These are phyloP conservation scores for Fusarium domesticum DNA, from an alignment of 2,329 filamentous ascomycete genomes.

Conservation along the genomic window DNA sequence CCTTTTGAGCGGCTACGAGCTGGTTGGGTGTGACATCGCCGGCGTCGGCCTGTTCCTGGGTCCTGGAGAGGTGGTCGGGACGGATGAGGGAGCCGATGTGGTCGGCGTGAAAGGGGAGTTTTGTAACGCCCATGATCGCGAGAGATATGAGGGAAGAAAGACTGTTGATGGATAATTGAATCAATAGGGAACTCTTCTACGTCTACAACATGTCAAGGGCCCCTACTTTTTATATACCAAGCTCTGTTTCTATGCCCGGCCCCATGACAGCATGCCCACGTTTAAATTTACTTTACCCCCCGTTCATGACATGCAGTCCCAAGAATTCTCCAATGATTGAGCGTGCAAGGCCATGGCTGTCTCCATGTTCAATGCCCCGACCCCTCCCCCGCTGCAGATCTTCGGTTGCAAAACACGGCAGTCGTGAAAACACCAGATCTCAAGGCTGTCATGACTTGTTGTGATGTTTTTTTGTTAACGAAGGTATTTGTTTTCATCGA, in stretches of 20 bases:
- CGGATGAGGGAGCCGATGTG: conserved; percentile 70
- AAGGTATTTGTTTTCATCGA: too few relatives aligned
- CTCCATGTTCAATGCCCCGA: conserved; percentile 17
- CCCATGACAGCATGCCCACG: background rate
- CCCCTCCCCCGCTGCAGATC: conserved; percentile 27
- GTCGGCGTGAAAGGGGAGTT: conserved; percentile 64
- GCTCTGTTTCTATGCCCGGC: too few relatives aligned
- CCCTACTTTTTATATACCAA: background rate
- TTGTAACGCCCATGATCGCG: conserved; percentile 24
- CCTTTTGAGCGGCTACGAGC: conserved; percentile 56
- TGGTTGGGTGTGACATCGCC: conserved; percentile 41
- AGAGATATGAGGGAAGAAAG: background rate
- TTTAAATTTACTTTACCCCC: too few relatives aligned
- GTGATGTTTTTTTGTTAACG: too few relatives aligned
- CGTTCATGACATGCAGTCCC: conserved; percentile 17
- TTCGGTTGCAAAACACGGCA: conserved; percentile 28
- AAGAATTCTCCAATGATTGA: conserved; percentile 21
- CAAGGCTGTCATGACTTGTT: background rate
- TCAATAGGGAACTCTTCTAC: too few relatives aligned
- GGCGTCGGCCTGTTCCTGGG: conserved; percentile 46
- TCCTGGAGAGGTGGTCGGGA: conserved; percentile 58
- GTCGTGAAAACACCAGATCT: background rate
- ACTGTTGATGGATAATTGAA: too few relatives aligned
- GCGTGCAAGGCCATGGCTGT: conserved; percentile 9
- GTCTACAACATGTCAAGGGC: too few relatives aligned